Evolutionary conservation across 495 filamentous ascomycete genomes (phyloP).

Genomic region (Melanomma pulvis-pyrius): DNA sequence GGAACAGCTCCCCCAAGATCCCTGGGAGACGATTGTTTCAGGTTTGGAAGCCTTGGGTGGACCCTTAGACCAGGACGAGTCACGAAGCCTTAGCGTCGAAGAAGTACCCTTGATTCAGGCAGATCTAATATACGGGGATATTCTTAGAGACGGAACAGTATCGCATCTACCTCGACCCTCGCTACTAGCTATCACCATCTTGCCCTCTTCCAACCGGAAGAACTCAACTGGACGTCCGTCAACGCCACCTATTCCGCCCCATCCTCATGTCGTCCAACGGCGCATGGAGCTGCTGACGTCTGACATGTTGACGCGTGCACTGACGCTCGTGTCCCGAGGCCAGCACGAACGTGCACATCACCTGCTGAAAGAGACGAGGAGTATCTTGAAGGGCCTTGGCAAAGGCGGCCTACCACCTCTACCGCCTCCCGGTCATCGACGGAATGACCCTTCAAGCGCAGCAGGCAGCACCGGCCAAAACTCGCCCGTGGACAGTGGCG

Average conservation of each 20-base stretch:
- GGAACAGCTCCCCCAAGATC: constrained; percentile 86
- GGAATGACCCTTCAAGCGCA: constrained; percentile 41
- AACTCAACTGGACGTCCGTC: constrained; percentile 57
- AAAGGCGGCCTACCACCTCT: constrained; percentile 96
- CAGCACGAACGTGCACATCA: constrained; percentile 94
- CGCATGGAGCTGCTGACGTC: constrained; percentile 98
- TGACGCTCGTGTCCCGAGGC: constrained; percentile 87
- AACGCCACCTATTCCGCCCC: constrained; percentile 90
- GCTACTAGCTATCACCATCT: constrained; percentile 96
- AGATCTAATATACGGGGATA: constrained; percentile 90
- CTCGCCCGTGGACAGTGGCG: constrained; percentile 32
- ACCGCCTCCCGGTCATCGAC: constrained; percentile 55
- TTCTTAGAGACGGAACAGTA: constrained; percentile 86
- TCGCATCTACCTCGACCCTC: constrained; percentile 87
- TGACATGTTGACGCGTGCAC: constrained; percentile 92
- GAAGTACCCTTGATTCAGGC: constrained; percentile 96
- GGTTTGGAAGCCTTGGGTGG: constrained; percentile 95
- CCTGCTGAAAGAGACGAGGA: constrained; percentile 86
- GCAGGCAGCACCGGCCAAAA: constrained; percentile 29
- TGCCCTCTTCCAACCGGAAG: constrained; percentile 73
- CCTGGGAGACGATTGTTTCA: constrained; percentile 96
- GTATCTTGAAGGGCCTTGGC: constrained; percentile 92
- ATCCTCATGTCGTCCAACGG: constrained; percentile 92
- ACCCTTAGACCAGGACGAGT: constrained; percentile 82
- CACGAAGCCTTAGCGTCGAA: constrained; percentile 82